phyloP scores from a whole-genome alignment of 2,329 filamentous ascomycete species.

The Botrytis sinoallii region DNA sequence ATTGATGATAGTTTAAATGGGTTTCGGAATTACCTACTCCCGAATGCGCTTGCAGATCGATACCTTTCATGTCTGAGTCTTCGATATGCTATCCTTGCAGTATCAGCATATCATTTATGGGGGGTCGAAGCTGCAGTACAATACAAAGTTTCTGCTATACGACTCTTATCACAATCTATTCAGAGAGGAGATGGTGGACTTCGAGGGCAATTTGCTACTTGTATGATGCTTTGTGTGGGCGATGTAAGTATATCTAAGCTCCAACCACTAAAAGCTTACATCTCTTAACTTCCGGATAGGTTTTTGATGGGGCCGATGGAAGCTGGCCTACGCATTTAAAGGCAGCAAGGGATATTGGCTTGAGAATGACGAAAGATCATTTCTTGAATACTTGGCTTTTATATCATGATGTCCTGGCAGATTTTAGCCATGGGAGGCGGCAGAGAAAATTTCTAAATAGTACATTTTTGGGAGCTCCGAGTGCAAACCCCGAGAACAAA shows the following conservation, averaged over 20 bases:
- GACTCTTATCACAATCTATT: conserved; percentile 42
- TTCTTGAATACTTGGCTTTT: conserved; percentile 48
- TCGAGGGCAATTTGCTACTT: conserved; percentile 43
- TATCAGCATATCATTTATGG: conserved; percentile 44
- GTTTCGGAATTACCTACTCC: conserved; percentile 46
- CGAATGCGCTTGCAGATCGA: conserved; percentile 43
- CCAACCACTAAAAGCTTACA: background rate
- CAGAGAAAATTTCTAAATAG: background rate
- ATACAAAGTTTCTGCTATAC: conserved; percentile 45
- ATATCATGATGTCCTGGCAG: conserved; percentile 47
- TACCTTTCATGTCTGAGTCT: conserved; percentile 39
- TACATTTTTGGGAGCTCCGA: background rate
- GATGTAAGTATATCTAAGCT: conserved; percentile 38
- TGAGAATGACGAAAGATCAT: conserved; percentile 31
- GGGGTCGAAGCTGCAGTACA: conserved; percentile 42
- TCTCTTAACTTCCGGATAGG: background rate
- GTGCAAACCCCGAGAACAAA: conserved; percentile 2
- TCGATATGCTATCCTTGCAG: conserved; percentile 45
- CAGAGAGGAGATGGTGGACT: conserved; percentile 19
- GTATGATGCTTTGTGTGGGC: conserved; percentile 51
- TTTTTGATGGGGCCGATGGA: conserved; percentile 48
- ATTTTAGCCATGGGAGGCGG: conserved; percentile 42
- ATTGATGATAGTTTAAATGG: conserved; percentile 47
- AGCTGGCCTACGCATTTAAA: conserved; percentile 46
- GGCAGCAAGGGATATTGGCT: conserved; percentile 36